Evolutionary conservation across 352 stramenopile species (phyloP).

Genomic region (Phytophthora melonis): DNA sequence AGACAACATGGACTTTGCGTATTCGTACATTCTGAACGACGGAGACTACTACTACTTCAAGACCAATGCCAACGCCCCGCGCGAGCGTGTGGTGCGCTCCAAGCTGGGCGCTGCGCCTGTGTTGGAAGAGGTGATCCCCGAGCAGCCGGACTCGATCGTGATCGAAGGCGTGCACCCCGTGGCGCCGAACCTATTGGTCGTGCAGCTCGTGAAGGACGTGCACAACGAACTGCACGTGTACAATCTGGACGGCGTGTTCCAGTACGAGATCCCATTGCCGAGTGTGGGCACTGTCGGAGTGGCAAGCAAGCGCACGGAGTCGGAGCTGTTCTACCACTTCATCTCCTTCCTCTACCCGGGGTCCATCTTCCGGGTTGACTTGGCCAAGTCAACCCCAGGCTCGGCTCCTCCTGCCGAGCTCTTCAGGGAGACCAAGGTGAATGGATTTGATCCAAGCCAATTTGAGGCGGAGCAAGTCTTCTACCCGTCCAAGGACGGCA

Average conservation of each 20-base stretch:
- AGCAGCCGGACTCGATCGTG: constrained; percentile 78
- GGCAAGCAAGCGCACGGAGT: constrained; percentile 75
- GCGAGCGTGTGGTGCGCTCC: constrained; percentile 76
- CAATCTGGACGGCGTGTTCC: constrained; percentile 76
- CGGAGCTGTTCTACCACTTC: constrained; percentile 92
- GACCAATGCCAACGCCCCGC: constrained; percentile 85
- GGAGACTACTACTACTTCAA: constrained; percentile 89
- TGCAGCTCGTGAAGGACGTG: constrained; percentile 87
- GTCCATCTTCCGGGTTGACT: constrained; percentile 80
- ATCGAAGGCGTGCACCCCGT: constrained; percentile 77
- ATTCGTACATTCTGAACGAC: constrained; percentile 90
- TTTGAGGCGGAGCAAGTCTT: constrained; percentile 90
- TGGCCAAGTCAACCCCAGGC: constrained; percentile 36
- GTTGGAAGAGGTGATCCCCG: constrained; percentile 87
- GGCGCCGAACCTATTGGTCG: constrained; percentile 71
- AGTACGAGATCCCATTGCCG: constrained; percentile 76
- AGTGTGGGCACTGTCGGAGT: constrained; percentile 76
- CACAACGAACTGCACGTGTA: constrained; percentile 84
- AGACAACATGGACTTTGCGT: constrained; percentile 87
- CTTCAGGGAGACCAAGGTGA: constrained; percentile 86
- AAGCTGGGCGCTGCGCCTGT: constrained; percentile 45
- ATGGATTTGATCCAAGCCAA: constrained; percentile 79
- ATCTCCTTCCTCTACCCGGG: constrained; percentile 88
- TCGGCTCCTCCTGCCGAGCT: constrained; percentile 46
- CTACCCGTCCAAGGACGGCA: constrained; percentile 94